A percentile compares a stretch with the other conserved stretches of the same genome.
Evolutionary conservation across 257 asterid genomes (phyloP).

Genomic region (Cruciata laevipes): DNA sequence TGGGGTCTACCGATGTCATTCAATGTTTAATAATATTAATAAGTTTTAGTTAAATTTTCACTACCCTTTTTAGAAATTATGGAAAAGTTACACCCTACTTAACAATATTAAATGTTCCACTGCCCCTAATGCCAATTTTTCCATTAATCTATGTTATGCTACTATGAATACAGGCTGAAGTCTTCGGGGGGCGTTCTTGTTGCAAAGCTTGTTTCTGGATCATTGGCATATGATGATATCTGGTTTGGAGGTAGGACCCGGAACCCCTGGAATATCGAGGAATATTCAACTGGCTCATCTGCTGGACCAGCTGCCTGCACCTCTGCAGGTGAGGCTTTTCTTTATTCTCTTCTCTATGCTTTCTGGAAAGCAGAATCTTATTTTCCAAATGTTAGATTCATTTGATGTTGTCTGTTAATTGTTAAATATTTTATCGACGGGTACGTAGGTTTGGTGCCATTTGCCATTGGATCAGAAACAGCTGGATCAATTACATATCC

Average conservation of each 20-base stretch:
- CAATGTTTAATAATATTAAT: too few relatives aligned
- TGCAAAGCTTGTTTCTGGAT: constrained; percentile 81
- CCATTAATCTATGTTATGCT: too few relatives aligned
- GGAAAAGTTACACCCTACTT: too few relatives aligned
- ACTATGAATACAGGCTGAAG: constrained; percentile 76
- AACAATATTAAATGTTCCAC: too few relatives aligned
- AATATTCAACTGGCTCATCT: constrained; percentile 91
- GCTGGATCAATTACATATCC: constrained; percentile 91
- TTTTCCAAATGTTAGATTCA: not conserved
- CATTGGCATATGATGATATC: constrained; percentile 89
- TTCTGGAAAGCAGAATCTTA: not conserved
- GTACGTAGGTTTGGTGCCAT: constrained; percentile 88
- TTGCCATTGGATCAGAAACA: constrained; percentile 95
- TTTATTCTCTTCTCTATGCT: not conserved
- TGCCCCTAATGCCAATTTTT: too few relatives aligned
- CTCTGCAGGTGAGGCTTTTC: constrained; percentile 55
- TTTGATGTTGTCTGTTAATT: not conserved
- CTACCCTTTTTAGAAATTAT: too few relatives aligned
- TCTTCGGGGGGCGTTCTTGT: constrained; percentile 84
- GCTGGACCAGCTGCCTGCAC: constrained; percentile 93
- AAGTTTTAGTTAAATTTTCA: too few relatives aligned
- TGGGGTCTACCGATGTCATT: too few relatives aligned
- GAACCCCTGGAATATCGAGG: constrained; percentile 94
- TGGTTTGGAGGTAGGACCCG: constrained; percentile 98
- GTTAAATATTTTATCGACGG: not conserved